phyloP scores from a whole-genome alignment of 2,329 filamentous ascomycete species.

The Nakataea oryzae region DNA sequence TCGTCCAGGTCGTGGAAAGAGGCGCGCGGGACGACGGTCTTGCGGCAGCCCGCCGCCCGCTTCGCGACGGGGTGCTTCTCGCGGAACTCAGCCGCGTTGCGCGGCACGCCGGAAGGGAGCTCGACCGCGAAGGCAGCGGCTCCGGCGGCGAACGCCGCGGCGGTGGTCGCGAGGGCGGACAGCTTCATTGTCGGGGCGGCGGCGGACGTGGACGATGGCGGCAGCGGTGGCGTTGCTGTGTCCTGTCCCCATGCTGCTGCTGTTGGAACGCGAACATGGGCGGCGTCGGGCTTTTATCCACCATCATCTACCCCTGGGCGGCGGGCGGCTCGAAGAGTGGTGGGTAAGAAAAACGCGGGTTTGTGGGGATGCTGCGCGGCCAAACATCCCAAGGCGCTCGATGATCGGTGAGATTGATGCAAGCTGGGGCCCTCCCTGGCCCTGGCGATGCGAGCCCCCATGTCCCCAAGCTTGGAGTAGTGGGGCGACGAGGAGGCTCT shows the following conservation, averaged over 20 bases:
- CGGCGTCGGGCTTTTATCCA: background rate
- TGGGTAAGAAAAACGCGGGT: too few species aligned
- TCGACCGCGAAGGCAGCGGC: constrained; percentile 11
- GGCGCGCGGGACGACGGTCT: constrained; percentile 35
- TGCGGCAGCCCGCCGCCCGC: constrained; percentile 13
- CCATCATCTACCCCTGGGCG: too few species aligned
- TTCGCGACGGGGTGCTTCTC: constrained; percentile 24
- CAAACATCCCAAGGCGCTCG: too few species aligned
- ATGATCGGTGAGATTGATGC: too few species aligned
- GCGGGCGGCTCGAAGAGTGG: too few species aligned
- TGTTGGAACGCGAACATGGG: background rate
- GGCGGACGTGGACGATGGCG: background rate
- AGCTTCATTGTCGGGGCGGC: background rate
- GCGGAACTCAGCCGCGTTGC: constrained; percentile 25
- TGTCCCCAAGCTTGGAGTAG: background rate
- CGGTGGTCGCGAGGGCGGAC: background rate
- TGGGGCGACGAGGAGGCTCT: background rate
- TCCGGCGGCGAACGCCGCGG: constrained; percentile 8
- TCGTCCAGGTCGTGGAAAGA: constrained; percentile 27
- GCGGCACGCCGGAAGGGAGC: constrained; percentile 20
- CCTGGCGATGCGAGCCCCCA: background rate
- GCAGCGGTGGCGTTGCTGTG: too few species aligned
- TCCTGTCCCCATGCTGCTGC: background rate
- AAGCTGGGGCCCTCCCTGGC: background rate
- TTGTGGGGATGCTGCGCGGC: too few species aligned